A percentile compares a stretch with the other conserved stretches of the same genome.
Evolutionary conservation across 257 asterid species (phyloP).

Genomic region (Solanum paucissectum): DNA sequence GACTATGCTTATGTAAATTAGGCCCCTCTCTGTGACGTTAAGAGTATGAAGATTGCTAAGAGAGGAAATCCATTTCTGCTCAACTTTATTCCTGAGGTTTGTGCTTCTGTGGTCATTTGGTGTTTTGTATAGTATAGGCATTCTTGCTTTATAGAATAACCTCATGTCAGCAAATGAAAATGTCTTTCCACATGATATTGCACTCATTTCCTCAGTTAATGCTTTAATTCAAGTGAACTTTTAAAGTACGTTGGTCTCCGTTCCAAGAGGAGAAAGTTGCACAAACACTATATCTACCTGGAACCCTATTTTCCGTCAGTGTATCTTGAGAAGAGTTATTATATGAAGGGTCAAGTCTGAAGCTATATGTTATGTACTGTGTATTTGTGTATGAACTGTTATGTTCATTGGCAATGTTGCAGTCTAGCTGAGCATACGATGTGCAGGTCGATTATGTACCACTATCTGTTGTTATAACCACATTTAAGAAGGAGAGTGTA

Average conservation of each 20-base stretch:
- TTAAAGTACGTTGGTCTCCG: neutral
- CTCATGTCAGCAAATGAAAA: neutral
- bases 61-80: slow-evolving; percentile 58
- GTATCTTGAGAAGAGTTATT: neutral
- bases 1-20: slow-evolving; percentile 18
- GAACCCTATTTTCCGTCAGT: neutral
- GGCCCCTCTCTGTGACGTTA: slow-evolving; percentile 84
- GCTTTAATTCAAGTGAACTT: neutral
- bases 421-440: neutral
- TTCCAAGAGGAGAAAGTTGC: neutral
- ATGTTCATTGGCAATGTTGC: neutral
- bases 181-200: neutral
- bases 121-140: neutral
- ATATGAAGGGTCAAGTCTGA: neutral
- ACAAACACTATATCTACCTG: neutral
- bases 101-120: neutral
- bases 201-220: neutral
- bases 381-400: neutral
- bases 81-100: slow-evolving; percentile 86
- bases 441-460: slow-evolving; percentile 72
- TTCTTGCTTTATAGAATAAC: neutral
- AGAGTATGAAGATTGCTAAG: slow-evolving; percentile 57
- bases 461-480: slow-evolving; percentile 62
- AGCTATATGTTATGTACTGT: slow-evolving; percentile 8
- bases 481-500: slow-evolving; percentile 66